Conservation (phyloP, 345 rosid species). For the Moricandia arvensis region DNA sequence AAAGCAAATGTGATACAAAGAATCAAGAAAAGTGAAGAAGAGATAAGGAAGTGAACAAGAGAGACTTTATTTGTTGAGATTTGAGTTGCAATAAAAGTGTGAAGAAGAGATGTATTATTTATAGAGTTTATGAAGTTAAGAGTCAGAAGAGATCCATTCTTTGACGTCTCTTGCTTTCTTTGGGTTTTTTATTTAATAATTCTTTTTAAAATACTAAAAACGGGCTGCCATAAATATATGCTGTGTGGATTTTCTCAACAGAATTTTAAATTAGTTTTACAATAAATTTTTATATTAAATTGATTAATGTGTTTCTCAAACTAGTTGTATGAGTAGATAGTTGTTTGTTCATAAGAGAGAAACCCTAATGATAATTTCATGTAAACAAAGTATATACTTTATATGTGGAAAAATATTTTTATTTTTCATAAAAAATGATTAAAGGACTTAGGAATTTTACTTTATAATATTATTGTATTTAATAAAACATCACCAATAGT, state of each 20-base stretch:
- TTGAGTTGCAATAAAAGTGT: slow-evolving; percentile 31
- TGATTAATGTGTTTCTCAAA: not conserved
- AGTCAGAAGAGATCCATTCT: slow-evolving; percentile 28
- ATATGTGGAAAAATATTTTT: not conserved
- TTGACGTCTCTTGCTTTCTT: slow-evolving; percentile 35
- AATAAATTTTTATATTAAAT: not conserved
- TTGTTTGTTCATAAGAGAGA: not conserved
- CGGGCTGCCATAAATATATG: slow-evolving; percentile 3
- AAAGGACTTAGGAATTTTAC: not conserved
- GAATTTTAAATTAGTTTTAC: not conserved
- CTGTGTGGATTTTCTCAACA: slow-evolving; percentile 34
- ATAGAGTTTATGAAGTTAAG: slow-evolving; percentile 19
- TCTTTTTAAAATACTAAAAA: not conserved
- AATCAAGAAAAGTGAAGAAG: slow-evolving; percentile 21
- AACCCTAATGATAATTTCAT: not conserved
- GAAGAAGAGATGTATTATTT: slow-evolving; percentile 32
- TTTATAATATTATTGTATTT: not conserved
- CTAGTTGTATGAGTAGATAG: not conserved
- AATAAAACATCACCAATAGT: not conserved
- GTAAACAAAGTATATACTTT: not conserved
- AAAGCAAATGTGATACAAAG: not conserved
- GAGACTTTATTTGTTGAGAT: slow-evolving; percentile 1
- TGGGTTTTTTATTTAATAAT: not conserved
- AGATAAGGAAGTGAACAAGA: slow-evolving; percentile 17
- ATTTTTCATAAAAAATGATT: not conserved